These are phyloP conservation scores for Agrocybe pediades DNA, from an alignment of 768 basidiomycete genomes.

Conservation along the genomic window DNA sequence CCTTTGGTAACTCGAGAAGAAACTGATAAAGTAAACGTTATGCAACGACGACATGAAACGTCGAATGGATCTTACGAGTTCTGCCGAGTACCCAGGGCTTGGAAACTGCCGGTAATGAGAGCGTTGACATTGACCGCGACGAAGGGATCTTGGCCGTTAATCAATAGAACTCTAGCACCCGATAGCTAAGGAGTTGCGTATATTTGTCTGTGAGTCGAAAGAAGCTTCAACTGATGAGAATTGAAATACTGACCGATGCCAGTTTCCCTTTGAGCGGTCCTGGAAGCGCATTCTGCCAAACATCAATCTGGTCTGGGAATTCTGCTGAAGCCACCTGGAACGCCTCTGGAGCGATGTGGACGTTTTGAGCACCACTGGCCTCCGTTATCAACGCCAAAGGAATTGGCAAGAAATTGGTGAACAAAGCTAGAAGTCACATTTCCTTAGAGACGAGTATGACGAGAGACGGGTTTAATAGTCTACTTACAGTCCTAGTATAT, in stretches of 20 bases:
- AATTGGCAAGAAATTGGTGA: conserved; percentile 49
- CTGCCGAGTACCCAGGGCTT: conserved; percentile 50
- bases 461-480: background rate
- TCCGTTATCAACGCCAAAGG: conserved; percentile 51
- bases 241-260: conserved; percentile 34
- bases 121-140: conserved; percentile 57
- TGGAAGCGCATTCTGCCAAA: conserved; percentile 60
- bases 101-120: conserved; percentile 52
- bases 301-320: conserved; percentile 50
- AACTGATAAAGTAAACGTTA: conserved; percentile 27
- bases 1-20: conserved; percentile 47
- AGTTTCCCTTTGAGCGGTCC: conserved; percentile 49
- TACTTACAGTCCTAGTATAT: conserved; percentile 39
- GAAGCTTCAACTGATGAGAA: background rate
- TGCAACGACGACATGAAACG: background rate
- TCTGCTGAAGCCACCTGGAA: conserved; percentile 54
- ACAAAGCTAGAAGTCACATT: conserved; percentile 33
- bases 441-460: background rate
- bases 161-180: conserved; percentile 55
- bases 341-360: conserved; percentile 59
- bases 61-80: conserved; percentile 34
- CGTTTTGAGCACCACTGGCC: conserved; percentile 42
- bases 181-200: conserved; percentile 36
- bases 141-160: conserved; percentile 55
- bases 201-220: no score